These are phyloP conservation scores for Suhomyces anneliseae DNA, from an alignment of 1,139 yeast genomes.

Conservation along the genomic window DNA sequence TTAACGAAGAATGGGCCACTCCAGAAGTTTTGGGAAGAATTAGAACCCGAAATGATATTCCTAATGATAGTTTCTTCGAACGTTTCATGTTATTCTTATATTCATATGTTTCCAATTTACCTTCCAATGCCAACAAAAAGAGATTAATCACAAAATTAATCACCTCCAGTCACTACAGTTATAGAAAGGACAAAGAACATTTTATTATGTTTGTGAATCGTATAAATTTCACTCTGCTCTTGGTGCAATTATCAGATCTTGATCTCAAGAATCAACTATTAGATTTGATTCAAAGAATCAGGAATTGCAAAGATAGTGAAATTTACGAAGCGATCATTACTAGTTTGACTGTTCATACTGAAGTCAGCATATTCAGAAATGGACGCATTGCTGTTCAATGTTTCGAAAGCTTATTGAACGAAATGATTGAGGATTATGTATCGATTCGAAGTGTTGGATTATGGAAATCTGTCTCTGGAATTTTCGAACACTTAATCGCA, in stretches of 20 bases:
- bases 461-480: constrained; percentile 6
- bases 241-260: constrained; percentile 35
- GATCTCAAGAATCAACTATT: constrained; percentile 33
- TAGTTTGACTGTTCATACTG: constrained; percentile 24
- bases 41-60: constrained; percentile 33
- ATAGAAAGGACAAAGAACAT: constrained; percentile 25
- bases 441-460: constrained; percentile 6
- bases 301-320: constrained; percentile 25
- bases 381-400: constrained; percentile 24
- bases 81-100: constrained; percentile 39
- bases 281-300: constrained; percentile 27
- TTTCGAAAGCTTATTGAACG: constrained; percentile 16
- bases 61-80: constrained; percentile 37
- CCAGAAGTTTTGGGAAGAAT: constrained; percentile 30
- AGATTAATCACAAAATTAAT: constrained; percentile 39
- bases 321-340: constrained; percentile 27
- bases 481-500: not conserved
- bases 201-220: constrained; percentile 39
- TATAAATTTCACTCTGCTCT: constrained; percentile 36
- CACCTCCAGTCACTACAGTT: constrained; percentile 38
- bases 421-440: constrained; percentile 3
- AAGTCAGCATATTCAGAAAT: constrained; percentile 18
- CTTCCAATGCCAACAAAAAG: constrained; percentile 28
- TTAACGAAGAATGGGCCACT: constrained; percentile 31
- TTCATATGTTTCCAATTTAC: constrained; percentile 32